Percentiles rank a stretch among this genome's conserved stretches.
phyloP scores from a whole-genome alignment of 2,329 filamentous ascomycete species.

The Aaosphaeria pasadenensis region DNA sequence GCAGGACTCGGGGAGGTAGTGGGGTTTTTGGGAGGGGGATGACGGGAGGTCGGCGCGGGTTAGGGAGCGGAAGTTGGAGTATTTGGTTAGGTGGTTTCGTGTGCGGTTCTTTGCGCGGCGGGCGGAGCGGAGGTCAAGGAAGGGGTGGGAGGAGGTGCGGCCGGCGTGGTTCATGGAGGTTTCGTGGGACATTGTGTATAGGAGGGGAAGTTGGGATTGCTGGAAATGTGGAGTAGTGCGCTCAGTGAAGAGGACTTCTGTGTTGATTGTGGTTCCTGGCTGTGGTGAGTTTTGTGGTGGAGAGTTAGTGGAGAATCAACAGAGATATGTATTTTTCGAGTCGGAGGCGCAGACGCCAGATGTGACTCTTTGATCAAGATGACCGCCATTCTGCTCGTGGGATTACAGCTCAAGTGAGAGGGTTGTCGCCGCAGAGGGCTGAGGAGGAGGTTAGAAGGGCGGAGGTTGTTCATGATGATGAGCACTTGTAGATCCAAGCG shows the following conservation, averaged over 20 bases:
- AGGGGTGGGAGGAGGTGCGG: slow-evolving; percentile 1
- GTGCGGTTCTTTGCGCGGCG: slow-evolving; percentile 1
- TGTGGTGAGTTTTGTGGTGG: background rate
- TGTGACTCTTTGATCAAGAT: too few relatives aligned
- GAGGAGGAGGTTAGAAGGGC: background rate
- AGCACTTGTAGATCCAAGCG: too few relatives aligned
- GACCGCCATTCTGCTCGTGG: too few relatives aligned
- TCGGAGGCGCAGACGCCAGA: too few relatives aligned
- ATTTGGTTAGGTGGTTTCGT: background rate
- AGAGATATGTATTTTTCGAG: too few relatives aligned
- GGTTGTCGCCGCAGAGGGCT: background rate
- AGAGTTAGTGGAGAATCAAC: background rate
- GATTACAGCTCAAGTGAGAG: too few relatives aligned
- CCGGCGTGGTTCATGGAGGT: slow-evolving; percentile 1
- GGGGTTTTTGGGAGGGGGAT: background rate
- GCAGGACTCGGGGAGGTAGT: background rate
- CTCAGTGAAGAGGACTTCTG: slow-evolving; percentile 7
- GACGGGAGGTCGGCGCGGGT: slow-evolving; percentile 1
- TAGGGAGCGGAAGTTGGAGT: slow-evolving; percentile 4
- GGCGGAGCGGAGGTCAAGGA: slow-evolving; percentile 6
- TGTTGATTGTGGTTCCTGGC: background rate
- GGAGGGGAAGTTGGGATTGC: background rate
- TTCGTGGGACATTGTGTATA: slow-evolving; percentile 1
- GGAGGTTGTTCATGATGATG: background rate
- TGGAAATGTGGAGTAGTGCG: background rate